Evolutionary conservation across 495 filamentous ascomycete species (phyloP).

Genomic region (Penicillium fimorum): DNA sequence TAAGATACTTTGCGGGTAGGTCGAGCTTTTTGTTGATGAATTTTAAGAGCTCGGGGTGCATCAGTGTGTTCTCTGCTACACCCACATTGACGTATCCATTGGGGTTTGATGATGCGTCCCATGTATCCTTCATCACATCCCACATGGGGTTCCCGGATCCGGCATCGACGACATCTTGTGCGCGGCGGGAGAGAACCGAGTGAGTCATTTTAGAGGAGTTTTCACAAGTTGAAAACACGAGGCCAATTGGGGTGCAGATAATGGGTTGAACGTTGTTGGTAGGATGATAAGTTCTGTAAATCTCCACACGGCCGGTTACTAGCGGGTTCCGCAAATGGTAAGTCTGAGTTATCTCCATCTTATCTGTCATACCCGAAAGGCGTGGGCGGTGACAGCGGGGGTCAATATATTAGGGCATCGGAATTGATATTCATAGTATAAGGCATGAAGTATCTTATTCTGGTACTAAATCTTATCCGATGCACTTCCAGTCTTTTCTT

Average conservation of each 20-base stretch:
- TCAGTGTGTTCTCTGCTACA: slow-evolving; percentile 41
- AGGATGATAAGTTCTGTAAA: neutral
- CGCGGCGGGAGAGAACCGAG: slow-evolving; percentile 20
- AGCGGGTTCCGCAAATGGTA: neutral
- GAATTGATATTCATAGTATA: neutral
- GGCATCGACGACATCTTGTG: slow-evolving; percentile 14
- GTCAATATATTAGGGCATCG: no score
- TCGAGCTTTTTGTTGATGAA: slow-evolving; percentile 33
- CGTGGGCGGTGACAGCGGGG: neutral
- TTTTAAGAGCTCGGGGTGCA: slow-evolving; percentile 36
- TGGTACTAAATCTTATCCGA: neutral
- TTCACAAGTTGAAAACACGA: neutral
- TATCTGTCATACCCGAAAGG: neutral
- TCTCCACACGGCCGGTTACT: neutral
- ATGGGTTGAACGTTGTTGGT: neutral
- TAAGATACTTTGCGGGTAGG: slow-evolving; percentile 37
- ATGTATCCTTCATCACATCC: slow-evolving; percentile 29
- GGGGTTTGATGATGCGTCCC: slow-evolving; percentile 29
- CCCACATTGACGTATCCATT: slow-evolving; percentile 40
- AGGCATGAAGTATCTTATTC: neutral
- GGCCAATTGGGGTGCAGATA: neutral
- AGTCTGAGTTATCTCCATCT: neutral
- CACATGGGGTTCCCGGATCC: slow-evolving; percentile 22
- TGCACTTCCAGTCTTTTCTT: neutral
- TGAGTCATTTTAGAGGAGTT: slow-evolving; percentile 11